Conservation (phyloP, 192 early-diverging fungal species). For the Obelidium mucronatum region DNA sequence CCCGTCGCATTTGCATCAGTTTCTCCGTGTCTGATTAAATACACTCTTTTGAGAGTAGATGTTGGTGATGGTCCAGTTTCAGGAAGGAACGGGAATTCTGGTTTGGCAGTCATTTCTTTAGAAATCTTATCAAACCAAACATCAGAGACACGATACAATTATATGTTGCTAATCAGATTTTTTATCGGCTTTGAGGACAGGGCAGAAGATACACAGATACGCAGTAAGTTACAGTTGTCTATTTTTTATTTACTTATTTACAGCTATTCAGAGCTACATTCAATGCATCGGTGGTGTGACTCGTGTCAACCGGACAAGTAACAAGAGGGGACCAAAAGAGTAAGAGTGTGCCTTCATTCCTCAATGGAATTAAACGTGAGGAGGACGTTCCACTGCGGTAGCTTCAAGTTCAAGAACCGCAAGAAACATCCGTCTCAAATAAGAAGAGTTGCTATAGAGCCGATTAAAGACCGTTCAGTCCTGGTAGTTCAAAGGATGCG, state of each 20-base stretch:
- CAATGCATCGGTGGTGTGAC: too few species aligned
- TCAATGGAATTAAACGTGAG: background rate
- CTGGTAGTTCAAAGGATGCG: background rate
- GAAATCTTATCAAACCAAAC: too few species aligned
- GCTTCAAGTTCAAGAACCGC: slow-evolving; percentile 27
- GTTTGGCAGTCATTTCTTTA: background rate
- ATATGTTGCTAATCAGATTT: too few species aligned
- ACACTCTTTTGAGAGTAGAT: slow-evolving; percentile 49
- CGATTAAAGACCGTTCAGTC: slow-evolving; percentile 11
- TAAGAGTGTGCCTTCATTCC: background rate
- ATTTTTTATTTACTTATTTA: too few species aligned
- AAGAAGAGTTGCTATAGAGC: slow-evolving; percentile 1
- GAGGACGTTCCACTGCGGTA: background rate
- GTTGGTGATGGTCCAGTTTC: background rate
- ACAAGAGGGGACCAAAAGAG: background rate
- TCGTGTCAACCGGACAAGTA: too few species aligned
- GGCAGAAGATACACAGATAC: too few species aligned
- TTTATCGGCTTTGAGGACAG: too few species aligned
- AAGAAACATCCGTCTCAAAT: background rate
- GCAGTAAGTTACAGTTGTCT: too few species aligned
- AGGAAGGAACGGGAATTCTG: background rate
- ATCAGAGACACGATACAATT: too few species aligned
- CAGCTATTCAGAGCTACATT: too few species aligned
- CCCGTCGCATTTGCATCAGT: slow-evolving; percentile 54
- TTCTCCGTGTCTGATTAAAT: slow-evolving; percentile 60